Conservation (phyloP, 176 grass and related monocot genomes). For the Cymbopogon citratus region DNA sequence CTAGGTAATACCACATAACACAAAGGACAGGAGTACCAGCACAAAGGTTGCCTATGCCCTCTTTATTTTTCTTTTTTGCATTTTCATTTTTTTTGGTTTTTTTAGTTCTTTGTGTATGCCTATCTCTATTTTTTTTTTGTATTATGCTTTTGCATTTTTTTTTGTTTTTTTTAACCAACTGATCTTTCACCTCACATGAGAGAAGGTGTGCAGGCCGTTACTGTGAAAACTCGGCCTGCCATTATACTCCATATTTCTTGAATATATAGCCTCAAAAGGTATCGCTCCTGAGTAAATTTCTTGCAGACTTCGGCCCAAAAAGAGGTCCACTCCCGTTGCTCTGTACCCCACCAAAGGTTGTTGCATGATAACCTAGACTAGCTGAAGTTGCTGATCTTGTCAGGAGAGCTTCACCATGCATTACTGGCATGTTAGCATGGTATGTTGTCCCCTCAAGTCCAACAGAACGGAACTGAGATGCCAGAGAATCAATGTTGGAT, state of each 20-base stretch:
- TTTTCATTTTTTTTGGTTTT: neutral
- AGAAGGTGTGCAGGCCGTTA: slow-evolving; percentile 21
- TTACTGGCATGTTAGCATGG: slow-evolving; percentile 34
- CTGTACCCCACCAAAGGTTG: slow-evolving; percentile 22
- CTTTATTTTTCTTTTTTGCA: neutral
- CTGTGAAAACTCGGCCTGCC: slow-evolving; percentile 40
- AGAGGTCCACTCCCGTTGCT: slow-evolving; percentile 27
- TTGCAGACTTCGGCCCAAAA: slow-evolving; percentile 36
- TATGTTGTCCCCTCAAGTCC: slow-evolving; percentile 49
- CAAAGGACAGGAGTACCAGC: neutral
- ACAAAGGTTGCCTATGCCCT: neutral
- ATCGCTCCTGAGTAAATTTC: slow-evolving; percentile 60
- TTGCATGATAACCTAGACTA: slow-evolving; percentile 43
- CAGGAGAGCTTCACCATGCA: slow-evolving; percentile 42
- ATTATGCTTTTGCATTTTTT: slow-evolving; percentile 18
- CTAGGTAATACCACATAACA: slow-evolving; percentile 1
- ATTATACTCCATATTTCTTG: slow-evolving; percentile 8
- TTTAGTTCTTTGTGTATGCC: slow-evolving; percentile 17
- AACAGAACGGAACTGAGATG: slow-evolving; percentile 47
- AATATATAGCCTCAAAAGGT: slow-evolving; percentile 40
- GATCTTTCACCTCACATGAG: slow-evolving; percentile 4
- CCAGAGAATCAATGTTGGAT: slow-evolving; percentile 36
- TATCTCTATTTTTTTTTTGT: slow-evolving; percentile 18
- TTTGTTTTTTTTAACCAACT: neutral
- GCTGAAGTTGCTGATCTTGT: slow-evolving; percentile 58